phyloP scores from a whole-genome alignment of 176 grass and related monocot genomes.

The Poa pratensis region DNA sequence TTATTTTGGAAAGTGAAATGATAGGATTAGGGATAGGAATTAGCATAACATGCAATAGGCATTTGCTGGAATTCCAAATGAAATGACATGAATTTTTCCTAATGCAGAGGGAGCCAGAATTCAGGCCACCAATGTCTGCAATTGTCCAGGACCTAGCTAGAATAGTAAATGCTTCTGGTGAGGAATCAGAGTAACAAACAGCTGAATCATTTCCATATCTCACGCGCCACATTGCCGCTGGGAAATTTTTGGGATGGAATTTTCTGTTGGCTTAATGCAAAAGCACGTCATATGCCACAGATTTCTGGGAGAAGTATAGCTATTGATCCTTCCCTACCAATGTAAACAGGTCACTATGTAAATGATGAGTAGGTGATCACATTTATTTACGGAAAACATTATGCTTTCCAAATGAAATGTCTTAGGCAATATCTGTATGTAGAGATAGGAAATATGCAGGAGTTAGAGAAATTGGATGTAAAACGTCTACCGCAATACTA shows the following conservation, averaged over 20 bases:
- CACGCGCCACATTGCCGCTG: neutral
- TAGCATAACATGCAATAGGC: too few species aligned
- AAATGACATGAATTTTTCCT: slow-evolving; percentile 29
- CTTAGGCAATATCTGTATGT: neutral
- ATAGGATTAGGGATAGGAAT: too few species aligned
- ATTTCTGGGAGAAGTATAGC: neutral
- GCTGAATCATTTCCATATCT: slow-evolving; percentile 10
- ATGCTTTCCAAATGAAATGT: slow-evolving; percentile 1
- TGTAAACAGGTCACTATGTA: slow-evolving; percentile 11
- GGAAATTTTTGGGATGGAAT: slow-evolving; percentile 45
- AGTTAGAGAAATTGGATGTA: slow-evolving; percentile 3
- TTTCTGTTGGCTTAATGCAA: neutral
- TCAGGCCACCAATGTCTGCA: slow-evolving; percentile 86
- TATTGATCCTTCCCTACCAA: neutral
- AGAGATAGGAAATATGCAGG: neutral
- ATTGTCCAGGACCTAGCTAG: slow-evolving; percentile 80
- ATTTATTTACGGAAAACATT: slow-evolving; percentile 11
- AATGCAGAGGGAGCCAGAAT: slow-evolving; percentile 73
- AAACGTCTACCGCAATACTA: neutral
- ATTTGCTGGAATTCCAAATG: too few species aligned
- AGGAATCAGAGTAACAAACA: slow-evolving; percentile 58
- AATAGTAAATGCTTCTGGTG: slow-evolving; percentile 64
- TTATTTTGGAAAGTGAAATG: too few species aligned
- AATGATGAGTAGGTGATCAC: slow-evolving; percentile 16
- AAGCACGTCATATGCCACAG: neutral